Evolutionary conservation across 495 filamentous ascomycete species (phyloP).

Genomic region (Hyaloscypha hepaticicola): DNA sequence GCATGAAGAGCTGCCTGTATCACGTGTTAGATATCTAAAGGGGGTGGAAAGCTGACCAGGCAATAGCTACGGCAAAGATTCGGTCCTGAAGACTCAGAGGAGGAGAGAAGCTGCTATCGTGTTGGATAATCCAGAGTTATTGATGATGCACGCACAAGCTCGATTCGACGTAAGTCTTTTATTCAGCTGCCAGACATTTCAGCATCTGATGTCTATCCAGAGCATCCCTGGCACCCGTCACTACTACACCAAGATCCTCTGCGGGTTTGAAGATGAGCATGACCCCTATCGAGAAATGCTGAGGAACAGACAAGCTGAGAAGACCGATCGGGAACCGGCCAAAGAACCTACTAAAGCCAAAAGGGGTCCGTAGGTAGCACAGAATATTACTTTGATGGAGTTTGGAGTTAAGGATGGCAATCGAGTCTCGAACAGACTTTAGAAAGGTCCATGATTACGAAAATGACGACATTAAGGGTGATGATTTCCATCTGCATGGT

Average conservation of each 20-base stretch:
- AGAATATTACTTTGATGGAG: background rate
- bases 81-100: slow-evolving; percentile 31
- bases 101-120: slow-evolving; percentile 44
- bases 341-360: background rate
- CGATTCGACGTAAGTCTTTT: slow-evolving; percentile 41
- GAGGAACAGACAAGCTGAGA: no score
- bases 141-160: slow-evolving; percentile 52
- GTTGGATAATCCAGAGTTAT: slow-evolving; percentile 49
- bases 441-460: background rate
- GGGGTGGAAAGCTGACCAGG: background rate
- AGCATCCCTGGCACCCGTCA: slow-evolving; percentile 47
- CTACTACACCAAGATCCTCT: slow-evolving; percentile 49
- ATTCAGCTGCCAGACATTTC: background rate
- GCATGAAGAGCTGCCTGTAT: background rate
- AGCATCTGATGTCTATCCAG: slow-evolving; percentile 29
- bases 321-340: background rate
- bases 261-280: slow-evolving; percentile 41
- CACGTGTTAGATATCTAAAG: background rate
- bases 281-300: slow-evolving; percentile 14
- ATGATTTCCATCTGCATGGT: background rate
- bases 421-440: background rate
- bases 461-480: no score
- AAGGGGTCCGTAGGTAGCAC: background rate
- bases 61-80: slow-evolving; percentile 21
- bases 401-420: background rate